Evolutionary conservation across 306 rosid genomes (phyloP).

Genomic region (Vachellia pachyceras): DNA sequence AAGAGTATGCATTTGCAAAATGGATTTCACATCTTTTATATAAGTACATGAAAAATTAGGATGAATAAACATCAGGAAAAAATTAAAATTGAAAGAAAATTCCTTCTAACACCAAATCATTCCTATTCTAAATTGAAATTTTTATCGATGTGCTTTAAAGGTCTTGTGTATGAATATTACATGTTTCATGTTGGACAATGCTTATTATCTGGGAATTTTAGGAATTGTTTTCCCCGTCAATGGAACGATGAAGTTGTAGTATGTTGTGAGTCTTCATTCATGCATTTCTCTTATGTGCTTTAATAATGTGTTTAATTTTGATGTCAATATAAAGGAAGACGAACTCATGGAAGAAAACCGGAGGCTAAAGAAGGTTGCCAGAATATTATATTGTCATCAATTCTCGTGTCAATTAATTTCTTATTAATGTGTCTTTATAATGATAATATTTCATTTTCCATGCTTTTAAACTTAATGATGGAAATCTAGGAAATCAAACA

Average conservation of each 20-base stretch:
- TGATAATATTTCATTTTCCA: not conserved
- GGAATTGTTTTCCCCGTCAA: not conserved
- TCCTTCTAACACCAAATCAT: no score
- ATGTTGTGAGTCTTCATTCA: not conserved
- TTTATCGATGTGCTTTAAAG: no score
- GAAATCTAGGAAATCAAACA: slow-evolving; percentile 39
- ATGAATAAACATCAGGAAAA: no score
- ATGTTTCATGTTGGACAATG: no score
- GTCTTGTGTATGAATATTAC: no score
- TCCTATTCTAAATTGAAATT: no score
- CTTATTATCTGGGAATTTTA: no score
- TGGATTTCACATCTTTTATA: no score
- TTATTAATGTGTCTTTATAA: not conserved
- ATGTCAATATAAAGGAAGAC: slow-evolving; percentile 34
- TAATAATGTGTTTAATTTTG: not conserved
- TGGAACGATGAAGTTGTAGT: not conserved
- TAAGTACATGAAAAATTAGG: no score
- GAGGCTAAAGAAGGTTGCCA: slow-evolving; percentile 39
- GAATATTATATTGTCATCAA: not conserved
- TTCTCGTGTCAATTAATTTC: not conserved
- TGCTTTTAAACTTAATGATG: not conserved
- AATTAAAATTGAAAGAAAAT: no score
- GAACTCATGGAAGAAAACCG: slow-evolving; percentile 41
- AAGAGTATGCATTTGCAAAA: no score
- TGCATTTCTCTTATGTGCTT: not conserved